Evolutionary conservation across 2,329 filamentous ascomycete species (phyloP), one percentile per base, ranked within the genome.

Genomic region (Talaromyces sp.): DNA sequence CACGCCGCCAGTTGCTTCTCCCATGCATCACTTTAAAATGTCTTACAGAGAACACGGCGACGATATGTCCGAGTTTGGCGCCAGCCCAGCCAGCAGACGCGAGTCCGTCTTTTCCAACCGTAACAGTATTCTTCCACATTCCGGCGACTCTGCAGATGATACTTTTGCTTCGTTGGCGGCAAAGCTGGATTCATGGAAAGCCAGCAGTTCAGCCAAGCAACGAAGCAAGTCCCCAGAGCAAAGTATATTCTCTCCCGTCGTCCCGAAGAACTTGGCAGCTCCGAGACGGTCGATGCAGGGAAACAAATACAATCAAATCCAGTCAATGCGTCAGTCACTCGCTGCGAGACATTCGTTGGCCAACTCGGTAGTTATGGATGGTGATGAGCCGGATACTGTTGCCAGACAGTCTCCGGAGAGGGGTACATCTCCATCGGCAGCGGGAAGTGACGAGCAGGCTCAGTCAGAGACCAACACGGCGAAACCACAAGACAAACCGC

Each of bases 161-260:
- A 86, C 86, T 1, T 88, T 90, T 65, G 89, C 86, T 1, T 85
- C 87, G 25, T 76, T 91, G 40, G 85, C 85, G 3, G 78, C 83
- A 40, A 83, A 88, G 68, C 76, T 91, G 4, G 82, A 79, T 63
- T 80, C 82, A 25, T 91, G 89, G 88, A 82, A 82, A 66, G 80
- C 87, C 1, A 80, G 80, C 25, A 89, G 84, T 66, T 85, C 86
- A 2, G 69, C 83, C 66, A 72, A 73, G 56, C 65, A 68, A 71
- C 69, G 65, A 60, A 68, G 48, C 23, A 42, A 55, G 1, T 68
- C 67, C 61, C 68, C 66, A 37, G 74, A 67, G 57, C 50, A 73
- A 63, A 39, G 68, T 76, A 46, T 78, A 8, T 65, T 63, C 25
- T 65, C 64, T 21, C 64, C 64, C 16, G 64, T 63, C 28, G 55